A percentile compares a stretch with the other conserved stretches of the same genome.
phyloP scores from a whole-genome alignment of 139 green algal genomes.

The Chlorella sp. region DNA sequence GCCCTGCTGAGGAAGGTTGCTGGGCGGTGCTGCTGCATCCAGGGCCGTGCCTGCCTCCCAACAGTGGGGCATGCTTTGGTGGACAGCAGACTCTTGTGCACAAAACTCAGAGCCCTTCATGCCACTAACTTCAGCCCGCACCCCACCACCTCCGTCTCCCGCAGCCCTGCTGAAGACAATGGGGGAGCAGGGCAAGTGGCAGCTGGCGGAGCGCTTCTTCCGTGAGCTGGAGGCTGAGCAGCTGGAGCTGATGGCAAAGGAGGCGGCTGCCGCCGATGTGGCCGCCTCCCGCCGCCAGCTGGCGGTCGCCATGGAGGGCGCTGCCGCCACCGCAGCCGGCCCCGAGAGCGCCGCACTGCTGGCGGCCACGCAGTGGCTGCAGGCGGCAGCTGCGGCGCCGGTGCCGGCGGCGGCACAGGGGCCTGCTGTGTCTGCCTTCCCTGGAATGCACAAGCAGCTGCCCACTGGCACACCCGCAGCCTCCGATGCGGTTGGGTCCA shows the following conservation, averaged over 20 bases:
- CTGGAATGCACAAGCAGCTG: slow-evolving; percentile 4
- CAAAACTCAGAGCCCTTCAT: too few relatives aligned
- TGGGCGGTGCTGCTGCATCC: too few relatives aligned
- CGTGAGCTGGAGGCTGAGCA: slow-evolving; percentile 74
- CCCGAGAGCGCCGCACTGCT: too few relatives aligned
- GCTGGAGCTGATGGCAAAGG: slow-evolving; percentile 43
- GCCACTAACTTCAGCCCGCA: background rate
- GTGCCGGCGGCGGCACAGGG: background rate
- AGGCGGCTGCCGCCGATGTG: background rate
- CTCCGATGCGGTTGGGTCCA: background rate
- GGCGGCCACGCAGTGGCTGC: background rate
- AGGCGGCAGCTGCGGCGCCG: background rate
- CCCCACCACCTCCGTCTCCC: background rate
- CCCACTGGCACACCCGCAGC: background rate
- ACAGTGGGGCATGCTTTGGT: too few relatives aligned
- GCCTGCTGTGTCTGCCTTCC: background rate
- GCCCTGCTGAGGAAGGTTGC: too few relatives aligned
- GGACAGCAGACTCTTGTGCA: background rate
- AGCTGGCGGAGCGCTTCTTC: slow-evolving; percentile 86
- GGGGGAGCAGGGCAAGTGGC: slow-evolving; percentile 83
- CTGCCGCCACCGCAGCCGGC: background rate
- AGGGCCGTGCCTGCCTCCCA: too few relatives aligned
- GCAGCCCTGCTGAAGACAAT: slow-evolving; percentile 71
- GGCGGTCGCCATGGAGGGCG: background rate
- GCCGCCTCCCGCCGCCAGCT: background rate